A percentile compares a stretch with the other conserved stretches of the same genome.
Conservation (phyloP, 805 yeast genomes). For the Lachancea sp. region DNA sequence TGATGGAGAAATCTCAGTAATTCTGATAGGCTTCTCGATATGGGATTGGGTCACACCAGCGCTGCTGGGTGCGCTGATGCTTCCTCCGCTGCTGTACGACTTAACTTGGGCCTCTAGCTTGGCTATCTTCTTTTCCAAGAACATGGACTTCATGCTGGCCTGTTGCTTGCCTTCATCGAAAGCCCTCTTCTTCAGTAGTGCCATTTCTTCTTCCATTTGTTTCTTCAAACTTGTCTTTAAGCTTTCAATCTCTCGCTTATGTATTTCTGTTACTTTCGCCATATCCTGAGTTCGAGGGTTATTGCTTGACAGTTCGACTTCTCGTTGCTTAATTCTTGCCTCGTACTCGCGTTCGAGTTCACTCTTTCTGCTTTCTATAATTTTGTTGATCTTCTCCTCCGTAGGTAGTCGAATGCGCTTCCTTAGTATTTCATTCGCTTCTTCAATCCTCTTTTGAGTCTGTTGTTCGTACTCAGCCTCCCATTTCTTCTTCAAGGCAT, state of each 20-base stretch:
- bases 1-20: neutral
- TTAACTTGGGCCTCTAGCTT: constrained; percentile 27
- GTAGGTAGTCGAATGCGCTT: constrained; percentile 42
- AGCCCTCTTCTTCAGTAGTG: constrained; percentile 22
- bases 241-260: constrained; percentile 21
- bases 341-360: constrained; percentile 24
- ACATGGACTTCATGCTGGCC: constrained; percentile 28
- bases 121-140: constrained; percentile 25
- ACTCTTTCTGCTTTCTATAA: constrained; percentile 38
- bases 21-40: neutral
- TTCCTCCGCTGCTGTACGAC: constrained; percentile 16
- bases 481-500: constrained; percentile 30
- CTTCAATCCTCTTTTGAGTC: constrained; percentile 30
- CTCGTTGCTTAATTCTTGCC: constrained; percentile 15
- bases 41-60: neutral
- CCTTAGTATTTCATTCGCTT: constrained; percentile 41
- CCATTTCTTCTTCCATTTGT: constrained; percentile 16
- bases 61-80: constrained; percentile 1
- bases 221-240: constrained; percentile 18
- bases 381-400: constrained; percentile 54
- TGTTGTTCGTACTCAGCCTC: constrained; percentile 34
- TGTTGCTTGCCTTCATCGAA: constrained; percentile 33
- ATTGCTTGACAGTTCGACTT: constrained; percentile 7
- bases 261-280: constrained; percentile 9
- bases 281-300: neutral